Conservation (phyloP, 495 filamentous ascomycete species). For the Tuber indicum region DNA sequence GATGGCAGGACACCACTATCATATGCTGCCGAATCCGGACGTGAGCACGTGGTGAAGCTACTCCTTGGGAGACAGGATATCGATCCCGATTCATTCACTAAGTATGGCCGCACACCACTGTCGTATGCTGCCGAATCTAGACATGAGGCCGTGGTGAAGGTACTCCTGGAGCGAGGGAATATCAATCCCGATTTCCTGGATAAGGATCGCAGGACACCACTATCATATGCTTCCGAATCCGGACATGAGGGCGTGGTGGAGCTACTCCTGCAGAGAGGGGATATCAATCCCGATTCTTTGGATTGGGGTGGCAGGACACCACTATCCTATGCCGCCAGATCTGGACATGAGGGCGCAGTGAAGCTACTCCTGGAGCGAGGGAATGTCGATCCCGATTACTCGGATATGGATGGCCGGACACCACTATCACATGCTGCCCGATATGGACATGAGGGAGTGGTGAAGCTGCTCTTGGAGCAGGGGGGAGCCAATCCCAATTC, state of each 20-base stretch:
- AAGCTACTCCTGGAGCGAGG: neutral
- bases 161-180: neutral
- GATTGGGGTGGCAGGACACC: neutral
- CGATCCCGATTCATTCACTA: conserved; percentile 9
- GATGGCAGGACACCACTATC: conserved; percentile 43
- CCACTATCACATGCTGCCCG: neutral
- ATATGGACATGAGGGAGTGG: neutral
- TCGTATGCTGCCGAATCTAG: neutral
- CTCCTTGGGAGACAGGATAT: conserved; percentile 6
- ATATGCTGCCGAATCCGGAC: conserved; percentile 43
- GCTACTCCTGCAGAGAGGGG: neutral
- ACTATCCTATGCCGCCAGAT: neutral
- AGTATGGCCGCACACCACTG: conserved; percentile 32
- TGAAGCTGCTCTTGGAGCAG: neutral
- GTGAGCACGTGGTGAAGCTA: conserved; percentile 40
- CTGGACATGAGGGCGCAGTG: neutral
- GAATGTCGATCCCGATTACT: neutral
- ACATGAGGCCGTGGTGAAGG: neutral
- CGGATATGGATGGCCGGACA: neutral
- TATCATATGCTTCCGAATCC: neutral
- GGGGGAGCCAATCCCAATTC: neutral
- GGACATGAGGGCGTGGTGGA: neutral
- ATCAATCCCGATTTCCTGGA: neutral
- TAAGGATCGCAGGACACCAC: neutral
- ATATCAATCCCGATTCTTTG: neutral